phyloP scores from a whole-genome alignment of 106 monocot species.

The Platanthera guangdongensis region DNA sequence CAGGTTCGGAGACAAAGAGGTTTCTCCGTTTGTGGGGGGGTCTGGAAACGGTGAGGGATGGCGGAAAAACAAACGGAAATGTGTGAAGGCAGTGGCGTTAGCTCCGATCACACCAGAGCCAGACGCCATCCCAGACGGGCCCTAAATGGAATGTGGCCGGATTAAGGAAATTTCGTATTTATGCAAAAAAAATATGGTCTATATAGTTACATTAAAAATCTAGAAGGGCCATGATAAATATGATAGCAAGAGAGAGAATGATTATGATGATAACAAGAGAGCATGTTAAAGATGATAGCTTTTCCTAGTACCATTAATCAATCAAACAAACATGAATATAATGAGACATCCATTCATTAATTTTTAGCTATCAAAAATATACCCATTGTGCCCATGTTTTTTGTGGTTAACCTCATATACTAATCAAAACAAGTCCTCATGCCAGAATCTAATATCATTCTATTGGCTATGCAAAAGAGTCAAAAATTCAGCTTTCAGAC shows the following conservation, averaged over 20 bases:
- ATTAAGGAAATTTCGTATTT: background rate
- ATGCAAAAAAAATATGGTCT: background rate
- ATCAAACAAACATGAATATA: background rate
- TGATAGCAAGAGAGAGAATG: background rate
- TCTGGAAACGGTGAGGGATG: too few relatives aligned
- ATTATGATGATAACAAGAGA: background rate
- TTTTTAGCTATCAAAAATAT: background rate
- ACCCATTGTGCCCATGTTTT: background rate
- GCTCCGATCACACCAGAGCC: too few relatives aligned
- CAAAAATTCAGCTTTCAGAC: background rate
- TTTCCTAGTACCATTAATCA: background rate
- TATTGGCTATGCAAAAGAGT: background rate
- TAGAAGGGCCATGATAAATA: background rate
- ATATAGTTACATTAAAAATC: background rate
- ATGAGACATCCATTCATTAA: background rate
- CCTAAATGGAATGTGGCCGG: background rate
- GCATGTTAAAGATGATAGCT: background rate
- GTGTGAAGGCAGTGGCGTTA: too few relatives aligned
- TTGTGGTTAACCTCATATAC: background rate
- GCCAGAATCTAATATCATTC: background rate
- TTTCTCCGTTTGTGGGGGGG: too few relatives aligned
- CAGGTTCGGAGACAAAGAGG: too few relatives aligned
- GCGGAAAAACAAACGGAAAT: too few relatives aligned
- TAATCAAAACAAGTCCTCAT: background rate
- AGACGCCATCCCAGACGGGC: too few relatives aligned